phyloP scores from a whole-genome alignment of 2,329 filamentous ascomycete genomes.

The Amauroascus niger region DNA sequence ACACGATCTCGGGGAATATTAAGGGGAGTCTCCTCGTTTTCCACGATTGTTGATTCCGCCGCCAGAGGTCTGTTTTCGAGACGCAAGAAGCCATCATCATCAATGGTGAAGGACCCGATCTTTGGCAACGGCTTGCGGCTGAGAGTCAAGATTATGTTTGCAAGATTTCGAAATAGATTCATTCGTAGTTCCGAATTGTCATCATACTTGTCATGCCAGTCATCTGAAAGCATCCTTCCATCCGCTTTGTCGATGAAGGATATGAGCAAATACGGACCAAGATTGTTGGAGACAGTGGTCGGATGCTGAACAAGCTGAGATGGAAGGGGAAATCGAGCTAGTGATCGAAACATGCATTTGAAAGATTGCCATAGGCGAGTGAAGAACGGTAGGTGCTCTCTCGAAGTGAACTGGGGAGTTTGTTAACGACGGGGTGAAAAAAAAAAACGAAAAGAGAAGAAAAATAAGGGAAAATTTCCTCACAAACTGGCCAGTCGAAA shows the following conservation, averaged over 20 bases:
- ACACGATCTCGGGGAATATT: constrained; percentile 21
- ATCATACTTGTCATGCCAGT: constrained; percentile 16
- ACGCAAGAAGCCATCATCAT: constrained; percentile 20
- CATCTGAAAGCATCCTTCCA: constrained; percentile 22
- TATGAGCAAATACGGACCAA: constrained; percentile 19
- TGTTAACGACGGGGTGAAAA: background rate
- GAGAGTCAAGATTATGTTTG: constrained; percentile 18
- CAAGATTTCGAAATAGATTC: constrained; percentile 20
- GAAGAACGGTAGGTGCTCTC: constrained; percentile 4
- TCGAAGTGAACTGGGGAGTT: constrained; percentile 3
- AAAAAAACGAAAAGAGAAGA: background rate
- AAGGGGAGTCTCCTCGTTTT: constrained; percentile 23
- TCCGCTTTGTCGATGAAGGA: constrained; percentile 18
- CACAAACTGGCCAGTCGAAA: constrained; percentile 21
- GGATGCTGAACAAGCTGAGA: background rate
- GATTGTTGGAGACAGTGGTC: background rate
- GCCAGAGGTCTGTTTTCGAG: constrained; percentile 24
- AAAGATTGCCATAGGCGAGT: background rate
- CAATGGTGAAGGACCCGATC: constrained; percentile 30
- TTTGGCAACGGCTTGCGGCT: constrained; percentile 21
- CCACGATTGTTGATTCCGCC: constrained; percentile 20
- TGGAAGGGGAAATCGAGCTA: constrained; percentile 2
- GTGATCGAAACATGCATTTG: background rate
- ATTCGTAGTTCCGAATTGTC: constrained; percentile 16
- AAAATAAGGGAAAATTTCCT: background rate